phyloP scores from a whole-genome alignment of 495 filamentous ascomycete genomes.

The Penicillium cosmopolitanum region DNA sequence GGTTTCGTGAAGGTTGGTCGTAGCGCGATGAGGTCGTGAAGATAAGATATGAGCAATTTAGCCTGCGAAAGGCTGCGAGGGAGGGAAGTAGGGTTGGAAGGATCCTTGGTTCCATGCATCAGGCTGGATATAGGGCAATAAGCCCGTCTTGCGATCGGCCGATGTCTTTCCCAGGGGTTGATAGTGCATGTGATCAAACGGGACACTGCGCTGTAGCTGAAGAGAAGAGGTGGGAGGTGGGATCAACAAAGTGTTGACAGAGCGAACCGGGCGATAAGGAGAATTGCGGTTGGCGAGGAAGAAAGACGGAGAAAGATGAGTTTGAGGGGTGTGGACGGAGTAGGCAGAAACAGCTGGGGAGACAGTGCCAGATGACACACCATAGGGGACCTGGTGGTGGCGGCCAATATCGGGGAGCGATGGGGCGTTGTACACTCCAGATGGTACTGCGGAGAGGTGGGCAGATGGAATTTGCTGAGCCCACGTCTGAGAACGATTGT shows the following conservation, averaged over 20 bases:
- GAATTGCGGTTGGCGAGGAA: conserved; percentile 71
- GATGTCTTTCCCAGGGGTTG: conserved; percentile 79
- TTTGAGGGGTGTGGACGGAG: conserved; percentile 51
- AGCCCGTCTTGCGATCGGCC: conserved; percentile 76
- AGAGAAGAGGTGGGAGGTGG: conserved; percentile 83
- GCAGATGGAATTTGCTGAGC: conserved; percentile 50
- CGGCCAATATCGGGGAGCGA: conserved; percentile 52
- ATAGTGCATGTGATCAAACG: conserved; percentile 91
- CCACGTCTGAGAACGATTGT: conserved; percentile 52
- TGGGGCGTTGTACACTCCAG: conserved; percentile 54
- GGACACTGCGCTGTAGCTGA: conserved; percentile 65
- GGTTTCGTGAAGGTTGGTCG: conserved; percentile 32
- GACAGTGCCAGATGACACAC: conserved; percentile 39
- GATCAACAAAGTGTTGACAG: conserved; percentile 85
- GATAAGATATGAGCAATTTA: conserved; percentile 21
- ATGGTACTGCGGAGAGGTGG: conserved; percentile 36
- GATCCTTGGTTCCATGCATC: conserved; percentile 49
- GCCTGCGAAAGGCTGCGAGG: conserved; percentile 41
- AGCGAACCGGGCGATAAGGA: conserved; percentile 88
- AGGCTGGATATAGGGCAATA: conserved; percentile 72
- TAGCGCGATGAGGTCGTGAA: conserved; percentile 27
- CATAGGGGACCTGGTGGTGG: conserved; percentile 42
- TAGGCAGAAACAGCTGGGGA: conserved; percentile 49
- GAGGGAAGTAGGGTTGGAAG: conserved; percentile 42
- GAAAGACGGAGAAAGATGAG: conserved; percentile 63